Percentiles rank a stretch among this genome's conserved stretches.
Conservation (phyloP, 2,329 filamentous ascomycete genomes). For the Monosporascus sp. region DNA sequence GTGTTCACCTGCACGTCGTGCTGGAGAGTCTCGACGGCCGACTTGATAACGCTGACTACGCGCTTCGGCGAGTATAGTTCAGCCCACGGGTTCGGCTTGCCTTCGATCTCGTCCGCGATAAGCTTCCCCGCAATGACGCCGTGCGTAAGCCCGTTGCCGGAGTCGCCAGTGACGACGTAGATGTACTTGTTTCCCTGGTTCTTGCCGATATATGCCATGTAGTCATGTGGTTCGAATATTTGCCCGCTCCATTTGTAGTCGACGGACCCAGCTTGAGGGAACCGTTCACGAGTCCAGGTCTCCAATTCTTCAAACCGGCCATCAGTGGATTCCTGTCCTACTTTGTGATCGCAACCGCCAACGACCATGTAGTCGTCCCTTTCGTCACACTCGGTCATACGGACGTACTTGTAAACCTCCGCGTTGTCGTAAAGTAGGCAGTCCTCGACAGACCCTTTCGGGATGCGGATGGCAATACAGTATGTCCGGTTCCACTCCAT, state of each 20-base stretch:
- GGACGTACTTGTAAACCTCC: slow-evolving; percentile 50
- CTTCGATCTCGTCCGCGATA: slow-evolving; percentile 48
- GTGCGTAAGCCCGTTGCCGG: slow-evolving; percentile 52
- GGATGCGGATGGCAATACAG: slow-evolving; percentile 49
- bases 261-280: slow-evolving; percentile 40
- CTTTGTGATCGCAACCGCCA: slow-evolving; percentile 53
- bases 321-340: slow-evolving; percentile 43
- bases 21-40: slow-evolving; percentile 36
- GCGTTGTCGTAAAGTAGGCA: slow-evolving; percentile 50
- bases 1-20: slow-evolving; percentile 50
- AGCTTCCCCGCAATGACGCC: slow-evolving; percentile 46
- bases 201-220: slow-evolving; percentile 50
- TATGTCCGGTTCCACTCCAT: slow-evolving; percentile 51
- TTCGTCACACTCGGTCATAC: slow-evolving; percentile 46
- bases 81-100: slow-evolving; percentile 42
- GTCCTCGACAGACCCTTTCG: slow-evolving; percentile 46
- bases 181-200: slow-evolving; percentile 46
- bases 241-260: slow-evolving; percentile 56
- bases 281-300: slow-evolving; percentile 46
- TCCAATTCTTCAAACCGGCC: slow-evolving; percentile 46
- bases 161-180: slow-evolving; percentile 52
- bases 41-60: slow-evolving; percentile 37
- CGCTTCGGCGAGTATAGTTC: slow-evolving; percentile 46
- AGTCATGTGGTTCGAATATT: slow-evolving; percentile 49
- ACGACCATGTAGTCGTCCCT: slow-evolving; percentile 50